Conservation (phyloP, 2,329 filamentous ascomycete genomes). For the Ophiostoma piceae region DNA sequence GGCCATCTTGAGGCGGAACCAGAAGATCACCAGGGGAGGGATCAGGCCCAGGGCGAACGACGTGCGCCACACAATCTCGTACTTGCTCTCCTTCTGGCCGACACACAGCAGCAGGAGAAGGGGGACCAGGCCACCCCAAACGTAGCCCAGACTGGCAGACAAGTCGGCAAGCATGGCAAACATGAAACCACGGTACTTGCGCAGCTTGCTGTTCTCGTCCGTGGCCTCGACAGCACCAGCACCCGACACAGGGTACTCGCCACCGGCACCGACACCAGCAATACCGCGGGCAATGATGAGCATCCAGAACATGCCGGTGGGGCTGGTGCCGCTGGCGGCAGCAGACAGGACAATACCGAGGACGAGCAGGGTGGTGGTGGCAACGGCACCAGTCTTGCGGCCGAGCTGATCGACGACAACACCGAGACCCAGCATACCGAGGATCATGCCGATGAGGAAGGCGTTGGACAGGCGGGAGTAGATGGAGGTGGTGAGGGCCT, state of each 20-base stretch:
- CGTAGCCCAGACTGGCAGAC: slow-evolving; percentile 16
- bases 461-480: slow-evolving; percentile 51
- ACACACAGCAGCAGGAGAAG: slow-evolving; percentile 14
- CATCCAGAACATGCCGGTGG: slow-evolving; percentile 47
- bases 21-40: slow-evolving; percentile 8
- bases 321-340: slow-evolving; percentile 39
- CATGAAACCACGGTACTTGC: slow-evolving; percentile 43
- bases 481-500: slow-evolving; percentile 40
- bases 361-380: slow-evolving; percentile 43
- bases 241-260: slow-evolving; percentile 24
- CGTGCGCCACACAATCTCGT: slow-evolving; percentile 16
- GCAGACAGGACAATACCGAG: slow-evolving; percentile 43
- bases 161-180: slow-evolving; percentile 33
- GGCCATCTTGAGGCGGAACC: slow-evolving; percentile 44
- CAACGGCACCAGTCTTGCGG: slow-evolving; percentile 44
- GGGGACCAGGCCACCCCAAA: slow-evolving; percentile 14
- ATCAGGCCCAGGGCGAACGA: slow-evolving; percentile 15
- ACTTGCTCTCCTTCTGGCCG: slow-evolving; percentile 11
- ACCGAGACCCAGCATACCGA: slow-evolving; percentile 53
- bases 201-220: background rate
- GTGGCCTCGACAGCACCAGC: slow-evolving; percentile 15
- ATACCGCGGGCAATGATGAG: slow-evolving; percentile 41
- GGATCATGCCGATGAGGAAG: slow-evolving; percentile 51
- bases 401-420: slow-evolving; percentile 46
- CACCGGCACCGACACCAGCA: slow-evolving; percentile 42